Evolutionary conservation across 169 alveolate genomes (phyloP).

Genomic region (Eimeria zaria): DNA sequence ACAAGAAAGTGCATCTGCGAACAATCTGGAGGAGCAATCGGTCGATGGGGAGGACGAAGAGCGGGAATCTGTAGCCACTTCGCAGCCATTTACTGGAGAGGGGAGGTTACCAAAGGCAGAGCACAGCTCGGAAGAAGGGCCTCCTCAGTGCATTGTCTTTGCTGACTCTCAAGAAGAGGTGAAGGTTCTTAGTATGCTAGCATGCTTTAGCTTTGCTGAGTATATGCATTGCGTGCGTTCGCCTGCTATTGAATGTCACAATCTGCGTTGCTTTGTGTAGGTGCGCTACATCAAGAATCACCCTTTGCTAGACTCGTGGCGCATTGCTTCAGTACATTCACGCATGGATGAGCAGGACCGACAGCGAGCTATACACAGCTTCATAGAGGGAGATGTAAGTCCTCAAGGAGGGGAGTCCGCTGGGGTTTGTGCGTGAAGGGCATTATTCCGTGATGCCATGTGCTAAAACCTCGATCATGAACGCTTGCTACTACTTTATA

Average conservation of each 20-base stretch:
- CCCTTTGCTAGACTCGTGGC: slow-evolving; percentile 62
- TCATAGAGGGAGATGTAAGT: slow-evolving; percentile 55
- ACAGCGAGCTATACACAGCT: slow-evolving; percentile 25
- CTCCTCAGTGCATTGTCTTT: slow-evolving; percentile 71
- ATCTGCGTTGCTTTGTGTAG: background rate
- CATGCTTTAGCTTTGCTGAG: background rate
- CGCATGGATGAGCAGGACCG: slow-evolving; percentile 51
- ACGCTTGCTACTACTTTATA: background rate
- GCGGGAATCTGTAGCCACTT: background rate
- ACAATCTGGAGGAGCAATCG: background rate
- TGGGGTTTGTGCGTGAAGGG: background rate
- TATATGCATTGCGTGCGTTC: background rate
- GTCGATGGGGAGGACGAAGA: background rate
- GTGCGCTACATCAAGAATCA: slow-evolving; percentile 56
- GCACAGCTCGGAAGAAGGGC: background rate
- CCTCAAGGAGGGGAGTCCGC: background rate
- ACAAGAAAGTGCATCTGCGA: background rate
- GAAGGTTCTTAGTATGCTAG: background rate
- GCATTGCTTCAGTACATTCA: slow-evolving; percentile 39
- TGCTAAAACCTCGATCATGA: background rate
- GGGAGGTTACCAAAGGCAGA: background rate
- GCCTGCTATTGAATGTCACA: background rate
- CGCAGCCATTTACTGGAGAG: background rate
- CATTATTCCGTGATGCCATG: background rate
- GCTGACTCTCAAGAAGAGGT: slow-evolving; percentile 80